Evolutionary conservation across 306 rosid genomes (phyloP), one percentile per base, ranked within the genome.

Genomic region (Luffa acutangula): DNA sequence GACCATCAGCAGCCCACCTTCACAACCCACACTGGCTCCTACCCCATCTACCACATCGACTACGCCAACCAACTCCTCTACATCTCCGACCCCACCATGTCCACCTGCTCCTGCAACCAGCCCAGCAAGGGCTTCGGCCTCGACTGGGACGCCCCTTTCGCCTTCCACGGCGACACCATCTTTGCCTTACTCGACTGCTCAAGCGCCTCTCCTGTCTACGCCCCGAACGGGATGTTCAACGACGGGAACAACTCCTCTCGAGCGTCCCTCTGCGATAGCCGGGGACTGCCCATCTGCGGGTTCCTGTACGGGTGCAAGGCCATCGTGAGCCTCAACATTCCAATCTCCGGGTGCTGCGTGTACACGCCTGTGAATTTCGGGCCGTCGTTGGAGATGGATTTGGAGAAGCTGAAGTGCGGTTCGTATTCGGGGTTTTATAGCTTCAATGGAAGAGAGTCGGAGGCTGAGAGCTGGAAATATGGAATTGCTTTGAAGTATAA

Each of bases 301-400:
- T 89, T 84, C 69, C 41, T 92, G 13, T 88, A 87, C 49, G 87
- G 94, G 7, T 94, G 97, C 82, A 82, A 81, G 36, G 91, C 96
- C 1, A 88, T 89, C 33, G 86, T 92, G 34, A 87, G 82, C 2
- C 84, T 88, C 62, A 91, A 87, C 34, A 83, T 88, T 1, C 97
- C 97, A 6, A 85, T 89, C 53, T 84, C 94, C 1, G 80, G 93
- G 3, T 94, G 98, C 34, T 94, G 98, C 12, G 93, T 92, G 77
- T 94, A 94, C 78, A 79, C 97, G 0, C 98, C 98, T 0, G 91
- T 94, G 21, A 89, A 94, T 82, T 90, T 90, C 1, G 98, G 98
- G 9, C 98, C 98, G 0, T 48, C 94, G 0, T 94, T 89, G 39
- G 89, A 89, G 13, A 92, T 94, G 97, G 93, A 92, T 76, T 86